phyloP scores from a whole-genome alignment of 1,284 basidiomycete species.

The Cutaneotrichosporon cavernicola region DNA sequence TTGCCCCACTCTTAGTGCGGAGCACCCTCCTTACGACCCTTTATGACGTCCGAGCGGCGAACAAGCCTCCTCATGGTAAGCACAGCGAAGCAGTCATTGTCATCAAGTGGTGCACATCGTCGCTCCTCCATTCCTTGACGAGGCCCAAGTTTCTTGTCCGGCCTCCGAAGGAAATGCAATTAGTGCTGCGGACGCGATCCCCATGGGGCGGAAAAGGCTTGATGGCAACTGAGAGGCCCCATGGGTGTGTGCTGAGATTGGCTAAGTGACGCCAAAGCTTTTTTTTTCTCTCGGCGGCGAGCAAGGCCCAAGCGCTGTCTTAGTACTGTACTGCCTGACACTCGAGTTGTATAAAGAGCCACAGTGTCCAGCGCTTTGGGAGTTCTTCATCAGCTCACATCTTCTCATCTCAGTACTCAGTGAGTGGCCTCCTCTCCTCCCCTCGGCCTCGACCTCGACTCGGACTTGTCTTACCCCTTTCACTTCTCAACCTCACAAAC shows the following conservation, averaged over 20 bases:
- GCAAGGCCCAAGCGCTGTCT: neutral
- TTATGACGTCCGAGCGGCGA: neutral
- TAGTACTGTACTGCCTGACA: too few relatives aligned
- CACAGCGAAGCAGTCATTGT: neutral
- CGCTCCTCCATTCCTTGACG: neutral
- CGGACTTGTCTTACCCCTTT: neutral
- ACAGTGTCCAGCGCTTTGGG: neutral
- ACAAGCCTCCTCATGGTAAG: neutral
- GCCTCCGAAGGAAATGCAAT: slow-evolving; percentile 2
- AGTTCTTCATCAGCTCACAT: neutral
- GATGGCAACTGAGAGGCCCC: neutral
- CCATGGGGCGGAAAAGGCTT: slow-evolving; percentile 1
- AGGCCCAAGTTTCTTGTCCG: neutral
- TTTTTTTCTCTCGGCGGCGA: neutral
- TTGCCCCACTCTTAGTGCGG: neutral
- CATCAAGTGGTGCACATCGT: neutral
- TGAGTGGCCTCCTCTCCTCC: slow-evolving; percentile 1
- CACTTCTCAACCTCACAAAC: neutral
- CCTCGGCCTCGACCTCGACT: neutral
- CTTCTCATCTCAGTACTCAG: slow-evolving; percentile 2
- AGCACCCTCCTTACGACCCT: neutral
- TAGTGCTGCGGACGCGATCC: neutral
- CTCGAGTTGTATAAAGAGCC: neutral
- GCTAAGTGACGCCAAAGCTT: neutral
- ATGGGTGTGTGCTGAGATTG: slow-evolving; percentile 3